Conservation (phyloP, 257 asterid species). For the Plantago elongata region DNA sequence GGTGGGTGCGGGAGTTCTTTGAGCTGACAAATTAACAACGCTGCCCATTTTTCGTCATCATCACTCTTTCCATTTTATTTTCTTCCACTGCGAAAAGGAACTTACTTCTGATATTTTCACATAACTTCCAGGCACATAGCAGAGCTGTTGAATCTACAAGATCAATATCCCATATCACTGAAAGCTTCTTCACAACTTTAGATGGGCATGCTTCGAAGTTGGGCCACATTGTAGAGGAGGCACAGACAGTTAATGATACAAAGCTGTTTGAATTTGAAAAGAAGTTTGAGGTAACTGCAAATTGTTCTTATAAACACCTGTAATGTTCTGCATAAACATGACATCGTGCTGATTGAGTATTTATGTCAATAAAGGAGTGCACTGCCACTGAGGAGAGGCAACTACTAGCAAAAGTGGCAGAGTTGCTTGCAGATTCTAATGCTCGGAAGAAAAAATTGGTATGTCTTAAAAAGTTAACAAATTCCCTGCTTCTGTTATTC, state of each 20-base stretch:
- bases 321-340: conserved; percentile 6
- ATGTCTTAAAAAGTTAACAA: conserved; percentile 10
- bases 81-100: conserved; percentile 14
- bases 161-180: conserved; percentile 66
- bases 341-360: conserved; percentile 12
- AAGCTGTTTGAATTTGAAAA: conserved; percentile 74
- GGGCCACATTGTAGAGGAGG: conserved; percentile 80
- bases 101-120: conserved; percentile 9
- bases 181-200: conserved; percentile 62
- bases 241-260: conserved; percentile 58
- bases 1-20: conserved; percentile 30
- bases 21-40: not conserved
- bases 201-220: conserved; percentile 69
- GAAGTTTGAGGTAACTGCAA: conserved; percentile 76
- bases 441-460: conserved; percentile 91
- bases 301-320: conserved; percentile 13
- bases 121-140: conserved; percentile 66
- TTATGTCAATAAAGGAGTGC: conserved; percentile 57
- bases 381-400: conserved; percentile 89
- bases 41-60: conserved; percentile 1
- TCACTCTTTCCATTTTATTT: conserved; percentile 9
- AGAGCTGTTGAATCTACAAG: conserved; percentile 76
- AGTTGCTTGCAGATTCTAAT: conserved; percentile 83
- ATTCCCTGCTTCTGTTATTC: conserved; percentile 3
- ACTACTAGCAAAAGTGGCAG: conserved; percentile 87